These are phyloP conservation scores for Pseudoscleropodium purum DNA, from an alignment of 225 moss, liverwort and hornwort genomes.

Conservation along the genomic window DNA sequence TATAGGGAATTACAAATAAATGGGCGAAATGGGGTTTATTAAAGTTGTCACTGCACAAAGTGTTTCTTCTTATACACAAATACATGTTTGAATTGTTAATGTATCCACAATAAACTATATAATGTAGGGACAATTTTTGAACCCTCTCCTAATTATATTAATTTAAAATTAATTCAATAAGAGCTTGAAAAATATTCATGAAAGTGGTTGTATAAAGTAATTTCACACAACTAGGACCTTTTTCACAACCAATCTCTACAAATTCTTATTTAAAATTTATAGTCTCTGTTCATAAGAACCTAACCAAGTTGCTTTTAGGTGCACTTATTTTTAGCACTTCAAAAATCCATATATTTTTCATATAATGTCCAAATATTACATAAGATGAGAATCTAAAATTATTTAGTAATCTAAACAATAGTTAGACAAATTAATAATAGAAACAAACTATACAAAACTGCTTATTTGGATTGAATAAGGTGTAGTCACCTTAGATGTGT, in stretches of 20 bases:
- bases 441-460: not conserved
- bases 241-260: not conserved
- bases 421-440: not conserved
- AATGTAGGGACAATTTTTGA: not conserved
- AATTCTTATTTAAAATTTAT: not conserved
- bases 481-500: not conserved
- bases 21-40: fast-evolving
- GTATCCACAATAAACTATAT: not conserved
- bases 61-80: not conserved
- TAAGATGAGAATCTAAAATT: not conserved
- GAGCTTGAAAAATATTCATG: not conserved
- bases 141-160: not conserved
- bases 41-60: not conserved
- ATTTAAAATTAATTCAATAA: not conserved
- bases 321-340: not conserved
- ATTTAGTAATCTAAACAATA: not conserved
- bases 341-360: not conserved
- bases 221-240: no score
- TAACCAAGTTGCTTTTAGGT: not conserved
- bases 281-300: not conserved
- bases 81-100: not conserved
- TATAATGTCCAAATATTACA: not conserved
- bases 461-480: fast-evolving
- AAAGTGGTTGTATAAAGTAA: not conserved
- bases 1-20: fast-evolving